Percentiles rank a stretch among this genome's conserved stretches.
phyloP scores from a whole-genome alignment of 495 filamentous ascomycete genomes.

The Symbiotaphrina buchneri region DNA sequence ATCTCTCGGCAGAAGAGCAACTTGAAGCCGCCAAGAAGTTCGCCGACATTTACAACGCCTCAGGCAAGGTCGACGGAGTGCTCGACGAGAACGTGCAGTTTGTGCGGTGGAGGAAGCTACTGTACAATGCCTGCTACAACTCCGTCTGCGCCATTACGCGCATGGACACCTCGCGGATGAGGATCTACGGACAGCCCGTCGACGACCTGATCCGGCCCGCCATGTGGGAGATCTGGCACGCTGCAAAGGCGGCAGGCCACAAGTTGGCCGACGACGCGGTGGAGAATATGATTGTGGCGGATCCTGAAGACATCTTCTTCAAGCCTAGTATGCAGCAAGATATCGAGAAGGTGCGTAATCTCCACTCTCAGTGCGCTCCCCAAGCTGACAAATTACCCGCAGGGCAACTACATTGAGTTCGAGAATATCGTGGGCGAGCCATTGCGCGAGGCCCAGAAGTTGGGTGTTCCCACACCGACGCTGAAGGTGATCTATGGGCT shows the following conservation, averaged over 20 bases:
- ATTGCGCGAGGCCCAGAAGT: slow-evolving; percentile 18
- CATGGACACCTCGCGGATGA: slow-evolving; percentile 21
- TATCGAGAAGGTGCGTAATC: slow-evolving; percentile 14
- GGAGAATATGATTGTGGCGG: slow-evolving; percentile 13
- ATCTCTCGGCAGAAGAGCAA: neutral
- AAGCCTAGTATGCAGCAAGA: slow-evolving; percentile 24
- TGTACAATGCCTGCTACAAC: slow-evolving; percentile 14
- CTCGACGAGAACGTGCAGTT: slow-evolving; percentile 8
- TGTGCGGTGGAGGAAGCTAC: slow-evolving; percentile 13
- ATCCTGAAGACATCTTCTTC: slow-evolving; percentile 17
- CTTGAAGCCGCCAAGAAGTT: slow-evolving; percentile 8
- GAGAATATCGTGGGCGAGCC: slow-evolving; percentile 31
- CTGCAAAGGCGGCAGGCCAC: slow-evolving; percentile 12
- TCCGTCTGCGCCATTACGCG: slow-evolving; percentile 16
- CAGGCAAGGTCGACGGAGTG: slow-evolving; percentile 9
- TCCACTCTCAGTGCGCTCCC: neutral
- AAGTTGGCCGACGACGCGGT: slow-evolving; percentile 13
- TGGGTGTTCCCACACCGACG: slow-evolving; percentile 21
- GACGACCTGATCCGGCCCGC: slow-evolving; percentile 18
- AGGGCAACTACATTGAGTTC: slow-evolving; percentile 27
- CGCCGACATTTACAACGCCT: slow-evolving; percentile 10
- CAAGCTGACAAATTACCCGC: neutral
- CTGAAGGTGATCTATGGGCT: slow-evolving; percentile 19
- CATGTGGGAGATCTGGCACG: slow-evolving; percentile 18
- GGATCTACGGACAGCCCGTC: slow-evolving; percentile 16